A percentile compares a stretch with the other conserved stretches of the same genome.
phyloP scores from a whole-genome alignment of 83 land plant genomes.

The Diphasiastrum complanatum region DNA sequence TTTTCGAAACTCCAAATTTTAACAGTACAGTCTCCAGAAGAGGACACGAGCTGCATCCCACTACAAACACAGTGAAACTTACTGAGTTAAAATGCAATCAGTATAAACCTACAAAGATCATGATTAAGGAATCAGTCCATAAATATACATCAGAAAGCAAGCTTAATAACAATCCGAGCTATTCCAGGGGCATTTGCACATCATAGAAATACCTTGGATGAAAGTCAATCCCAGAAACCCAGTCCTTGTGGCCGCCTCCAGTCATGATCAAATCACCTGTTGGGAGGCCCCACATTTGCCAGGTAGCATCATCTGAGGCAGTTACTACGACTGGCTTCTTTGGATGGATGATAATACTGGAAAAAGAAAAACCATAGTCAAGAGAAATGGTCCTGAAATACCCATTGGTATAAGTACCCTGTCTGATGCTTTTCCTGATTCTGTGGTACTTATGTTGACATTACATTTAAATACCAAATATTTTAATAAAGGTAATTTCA shows the following conservation, averaged over 20 bases:
- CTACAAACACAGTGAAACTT: constrained; percentile 5
- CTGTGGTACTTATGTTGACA: too few relatives aligned
- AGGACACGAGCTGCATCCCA: constrained; percentile 40
- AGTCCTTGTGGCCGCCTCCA: constrained; percentile 38
- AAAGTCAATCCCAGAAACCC: constrained; percentile 40
- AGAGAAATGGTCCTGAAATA: too few relatives aligned
- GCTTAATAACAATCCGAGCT: too few relatives aligned
- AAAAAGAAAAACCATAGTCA: constrained; percentile 7
- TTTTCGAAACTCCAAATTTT: constrained; percentile 42
- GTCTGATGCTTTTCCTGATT: too few relatives aligned
- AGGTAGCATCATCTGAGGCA: constrained; percentile 43
- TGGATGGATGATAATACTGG: constrained; percentile 37
- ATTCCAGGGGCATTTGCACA: not conserved
- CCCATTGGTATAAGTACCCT: too few relatives aligned
- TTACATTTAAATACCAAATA: too few relatives aligned
- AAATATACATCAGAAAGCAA: too few relatives aligned
- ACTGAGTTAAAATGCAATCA: not conserved
- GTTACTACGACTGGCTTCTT: constrained; percentile 38
- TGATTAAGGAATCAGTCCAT: too few relatives aligned
- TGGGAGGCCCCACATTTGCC: constrained; percentile 47
- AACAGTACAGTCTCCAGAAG: constrained; percentile 42
- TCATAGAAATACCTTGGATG: constrained; percentile 27
- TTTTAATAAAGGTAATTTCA: too few relatives aligned
- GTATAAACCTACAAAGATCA: constrained; percentile 7
- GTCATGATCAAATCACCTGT: constrained; percentile 43